These are phyloP conservation scores for Daldinia sp. DNA, from an alignment of 2,329 filamentous ascomycete species.

Conservation along the genomic window DNA sequence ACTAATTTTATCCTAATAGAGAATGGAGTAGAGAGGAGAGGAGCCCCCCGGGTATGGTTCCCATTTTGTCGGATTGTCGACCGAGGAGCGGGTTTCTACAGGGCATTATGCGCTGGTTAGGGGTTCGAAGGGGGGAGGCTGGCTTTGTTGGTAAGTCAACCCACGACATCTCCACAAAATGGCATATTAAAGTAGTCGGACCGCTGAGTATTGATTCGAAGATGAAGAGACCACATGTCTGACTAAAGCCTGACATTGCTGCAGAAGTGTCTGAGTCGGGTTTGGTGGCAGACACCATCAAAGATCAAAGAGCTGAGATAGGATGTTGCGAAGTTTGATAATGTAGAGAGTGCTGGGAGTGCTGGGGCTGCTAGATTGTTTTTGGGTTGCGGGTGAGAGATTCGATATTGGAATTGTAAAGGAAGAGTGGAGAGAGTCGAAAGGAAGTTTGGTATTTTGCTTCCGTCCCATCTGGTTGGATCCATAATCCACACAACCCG, in stretches of 20 bases:
- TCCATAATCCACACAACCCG: conserved; percentile 23
- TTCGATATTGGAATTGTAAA: conserved; percentile 26
- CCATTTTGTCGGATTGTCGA: conserved; percentile 29
- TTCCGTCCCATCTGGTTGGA: conserved; percentile 39
- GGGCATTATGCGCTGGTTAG: conserved; percentile 22
- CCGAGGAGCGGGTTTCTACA: conserved; percentile 24
- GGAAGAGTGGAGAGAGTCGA: conserved; percentile 25
- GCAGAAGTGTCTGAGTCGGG: conserved; percentile 32
- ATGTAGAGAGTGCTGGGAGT: too few relatives aligned
- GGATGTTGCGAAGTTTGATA: conserved; percentile 14
- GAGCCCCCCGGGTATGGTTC: conserved; percentile 26
- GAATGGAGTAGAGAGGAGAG: conserved; percentile 8
- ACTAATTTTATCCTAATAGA: conserved; percentile 6
- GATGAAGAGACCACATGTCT: conserved; percentile 35
- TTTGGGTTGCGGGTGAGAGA: conserved; percentile 27
- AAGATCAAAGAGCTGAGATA: conserved; percentile 12
- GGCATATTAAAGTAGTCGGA: conserved; percentile 21
- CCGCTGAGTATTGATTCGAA: conserved; percentile 23
- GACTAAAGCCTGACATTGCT: conserved; percentile 24
- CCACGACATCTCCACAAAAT: conserved; percentile 26
- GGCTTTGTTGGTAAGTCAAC: conserved; percentile 20
- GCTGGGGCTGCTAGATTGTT: background rate
- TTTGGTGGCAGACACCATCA: conserved; percentile 29
- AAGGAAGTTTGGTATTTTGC: conserved; percentile 18
- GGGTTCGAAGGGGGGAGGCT: conserved; percentile 23